phyloP scores from a whole-genome alignment of 768 basidiomycete species.

The Leccinum olivaceopallidum region DNA sequence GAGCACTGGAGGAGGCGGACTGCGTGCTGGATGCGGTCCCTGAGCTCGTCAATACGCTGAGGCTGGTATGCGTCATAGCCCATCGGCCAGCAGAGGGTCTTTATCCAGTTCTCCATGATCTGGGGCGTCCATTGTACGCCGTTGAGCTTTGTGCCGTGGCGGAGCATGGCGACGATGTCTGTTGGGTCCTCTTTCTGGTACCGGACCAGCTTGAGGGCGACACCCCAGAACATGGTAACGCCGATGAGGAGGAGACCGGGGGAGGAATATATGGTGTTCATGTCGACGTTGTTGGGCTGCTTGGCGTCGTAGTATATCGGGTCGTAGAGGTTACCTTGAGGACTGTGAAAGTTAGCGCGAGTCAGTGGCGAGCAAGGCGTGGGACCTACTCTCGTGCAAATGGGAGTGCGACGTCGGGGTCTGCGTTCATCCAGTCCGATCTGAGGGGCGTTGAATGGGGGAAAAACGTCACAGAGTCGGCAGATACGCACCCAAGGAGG shows the following conservation, averaged over 20 bases:
- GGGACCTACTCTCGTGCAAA: constrained; percentile 58
- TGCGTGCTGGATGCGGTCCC: constrained; percentile 55
- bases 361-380: not conserved
- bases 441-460: constrained; percentile 14
- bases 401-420: constrained; percentile 71
- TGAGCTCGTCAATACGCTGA: constrained; percentile 44
- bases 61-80: constrained; percentile 52
- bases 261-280: constrained; percentile 59
- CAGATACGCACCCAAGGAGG: constrained; percentile 41
- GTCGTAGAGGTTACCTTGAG: constrained; percentile 43
- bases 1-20: constrained; percentile 33
- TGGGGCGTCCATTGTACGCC: constrained; percentile 55
- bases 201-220: constrained; percentile 71
- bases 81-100: constrained; percentile 62
- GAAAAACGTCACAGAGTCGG: not conserved
- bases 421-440: constrained; percentile 75
- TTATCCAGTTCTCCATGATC: constrained; percentile 58
- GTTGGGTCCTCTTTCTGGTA: constrained; percentile 61
- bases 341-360: constrained; percentile 20
- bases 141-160: constrained; percentile 54
- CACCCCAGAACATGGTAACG: constrained; percentile 71
- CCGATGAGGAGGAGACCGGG: constrained; percentile 56
- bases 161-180: constrained; percentile 69
- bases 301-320: constrained; percentile 60
- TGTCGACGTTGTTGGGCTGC: constrained; percentile 47